Evolutionary conservation across 192 early-diverging fungal genomes (phyloP).

Genomic region (Dissophora ornata): DNA sequence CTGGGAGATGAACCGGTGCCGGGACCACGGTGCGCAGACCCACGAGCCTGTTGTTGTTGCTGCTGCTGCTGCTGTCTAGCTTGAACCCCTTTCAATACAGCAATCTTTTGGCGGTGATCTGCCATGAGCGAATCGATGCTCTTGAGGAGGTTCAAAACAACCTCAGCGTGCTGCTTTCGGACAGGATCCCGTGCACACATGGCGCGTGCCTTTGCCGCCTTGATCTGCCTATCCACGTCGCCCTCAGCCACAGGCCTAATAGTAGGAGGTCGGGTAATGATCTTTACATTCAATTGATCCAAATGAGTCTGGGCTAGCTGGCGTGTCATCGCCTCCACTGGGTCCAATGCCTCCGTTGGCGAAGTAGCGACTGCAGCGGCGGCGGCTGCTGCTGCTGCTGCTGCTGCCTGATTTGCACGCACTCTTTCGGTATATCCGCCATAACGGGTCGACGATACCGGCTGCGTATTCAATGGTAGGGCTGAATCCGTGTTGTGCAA

Average conservation of each 20-base stretch:
- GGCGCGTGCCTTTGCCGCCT: slow-evolving; percentile 39
- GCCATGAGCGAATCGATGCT: slow-evolving; percentile 39
- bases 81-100: slow-evolving; percentile 14
- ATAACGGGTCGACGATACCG: slow-evolving; percentile 19
- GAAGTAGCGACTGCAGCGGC: slow-evolving; percentile 28
- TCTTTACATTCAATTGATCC: slow-evolving; percentile 1
- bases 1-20: neutral
- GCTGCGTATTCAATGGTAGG: slow-evolving; percentile 1
- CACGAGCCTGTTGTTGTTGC: no score
- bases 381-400: slow-evolving; percentile 38
- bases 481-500: neutral
- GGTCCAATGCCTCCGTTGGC: slow-evolving; percentile 26
- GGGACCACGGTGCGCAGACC: no score
- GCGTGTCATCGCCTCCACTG: slow-evolving; percentile 45
- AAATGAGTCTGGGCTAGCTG: slow-evolving; percentile 33
- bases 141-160: slow-evolving; percentile 37
- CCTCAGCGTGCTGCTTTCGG: slow-evolving; percentile 40
- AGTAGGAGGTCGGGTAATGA: slow-evolving; percentile 8
- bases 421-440: slow-evolving; percentile 33
- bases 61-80: slow-evolving; percentile 6
- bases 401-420: slow-evolving; percentile 40
- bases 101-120: slow-evolving; percentile 33
- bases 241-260: slow-evolving; percentile 38
- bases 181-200: slow-evolving; percentile 38
- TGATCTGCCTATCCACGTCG: slow-evolving; percentile 34